phyloP scores from a whole-genome alignment of 257 asterid genomes.

The Marsdenia floribunda region DNA sequence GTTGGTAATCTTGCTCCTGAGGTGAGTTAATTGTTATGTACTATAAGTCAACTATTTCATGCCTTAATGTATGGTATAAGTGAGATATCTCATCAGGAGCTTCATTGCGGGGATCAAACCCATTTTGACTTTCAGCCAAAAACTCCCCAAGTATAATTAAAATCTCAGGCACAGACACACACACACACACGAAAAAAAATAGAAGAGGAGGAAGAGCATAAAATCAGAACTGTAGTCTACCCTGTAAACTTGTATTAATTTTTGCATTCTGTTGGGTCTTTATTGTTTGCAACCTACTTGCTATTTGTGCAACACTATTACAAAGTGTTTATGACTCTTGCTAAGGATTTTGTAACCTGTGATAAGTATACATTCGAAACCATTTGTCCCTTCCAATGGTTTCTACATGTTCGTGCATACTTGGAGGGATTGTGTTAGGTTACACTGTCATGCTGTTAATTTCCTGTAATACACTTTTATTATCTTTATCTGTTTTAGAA shows the following conservation, averaged over 20 bases:
- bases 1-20: slow-evolving; percentile 90
- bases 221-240: not conserved
- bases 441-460: not conserved
- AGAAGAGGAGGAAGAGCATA: not conserved
- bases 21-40: slow-evolving; percentile 30
- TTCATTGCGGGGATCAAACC: not conserved
- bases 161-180: not conserved
- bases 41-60: not conserved
- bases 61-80: not conserved
- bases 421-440: not conserved
- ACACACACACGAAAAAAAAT: not conserved
- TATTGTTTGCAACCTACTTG: not conserved
- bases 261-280: not conserved
- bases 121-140: not conserved
- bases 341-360: too few species aligned
- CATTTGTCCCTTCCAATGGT: too few species aligned
- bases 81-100: not conserved
- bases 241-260: not conserved
- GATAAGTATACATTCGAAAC: too few species aligned
- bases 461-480: not conserved
- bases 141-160: not conserved
- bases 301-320: not conserved
- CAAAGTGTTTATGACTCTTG: not conserved
- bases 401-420: not conserved
- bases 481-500: not conserved